Conservation (phyloP, 2,329 filamentous ascomycete species). For the Curvularia eragrostidis region DNA sequence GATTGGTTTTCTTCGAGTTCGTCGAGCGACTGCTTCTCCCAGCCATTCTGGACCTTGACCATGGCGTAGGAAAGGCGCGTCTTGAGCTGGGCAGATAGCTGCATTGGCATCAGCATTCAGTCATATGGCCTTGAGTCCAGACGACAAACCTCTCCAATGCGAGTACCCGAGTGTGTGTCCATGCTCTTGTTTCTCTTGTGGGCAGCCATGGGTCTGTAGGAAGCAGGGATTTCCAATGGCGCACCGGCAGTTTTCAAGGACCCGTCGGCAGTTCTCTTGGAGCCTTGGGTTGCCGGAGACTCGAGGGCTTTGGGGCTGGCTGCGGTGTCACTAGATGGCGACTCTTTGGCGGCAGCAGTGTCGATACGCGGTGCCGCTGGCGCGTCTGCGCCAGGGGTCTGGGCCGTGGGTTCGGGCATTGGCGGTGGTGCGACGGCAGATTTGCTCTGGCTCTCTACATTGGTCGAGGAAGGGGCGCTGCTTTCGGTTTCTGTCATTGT, state of each 20-base stretch:
- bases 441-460: slow-evolving; percentile 55
- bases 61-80: slow-evolving; percentile 90
- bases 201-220: slow-evolving; percentile 42
- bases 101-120: slow-evolving; percentile 37
- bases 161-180: slow-evolving; percentile 67
- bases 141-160: slow-evolving; percentile 76
- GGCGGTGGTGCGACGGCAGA: slow-evolving; percentile 24
- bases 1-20: slow-evolving; percentile 79
- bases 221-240: slow-evolving; percentile 19
- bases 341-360: slow-evolving; percentile 32
- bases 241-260: slow-evolving; percentile 61
- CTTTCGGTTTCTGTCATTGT: slow-evolving; percentile 18
- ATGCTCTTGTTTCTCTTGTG: slow-evolving; percentile 77
- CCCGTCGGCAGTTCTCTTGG: slow-evolving; percentile 81
- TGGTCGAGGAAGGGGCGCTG: slow-evolving; percentile 35
- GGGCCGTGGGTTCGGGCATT: slow-evolving; percentile 54
- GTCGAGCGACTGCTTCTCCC: slow-evolving; percentile 78
- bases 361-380: slow-evolving; percentile 33
- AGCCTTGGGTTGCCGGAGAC: slow-evolving; percentile 55
- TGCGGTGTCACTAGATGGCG: slow-evolving; percentile 41
- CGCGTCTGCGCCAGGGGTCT: slow-evolving; percentile 54
- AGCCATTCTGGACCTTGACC: slow-evolving; percentile 86
- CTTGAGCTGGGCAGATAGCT: slow-evolving; percentile 80
- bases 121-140: slow-evolving; percentile 10
- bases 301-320: slow-evolving; percentile 52